Evolutionary conservation across 2,329 filamentous ascomycete species (phyloP).

Genomic region (Remersonia thermophila): DNA sequence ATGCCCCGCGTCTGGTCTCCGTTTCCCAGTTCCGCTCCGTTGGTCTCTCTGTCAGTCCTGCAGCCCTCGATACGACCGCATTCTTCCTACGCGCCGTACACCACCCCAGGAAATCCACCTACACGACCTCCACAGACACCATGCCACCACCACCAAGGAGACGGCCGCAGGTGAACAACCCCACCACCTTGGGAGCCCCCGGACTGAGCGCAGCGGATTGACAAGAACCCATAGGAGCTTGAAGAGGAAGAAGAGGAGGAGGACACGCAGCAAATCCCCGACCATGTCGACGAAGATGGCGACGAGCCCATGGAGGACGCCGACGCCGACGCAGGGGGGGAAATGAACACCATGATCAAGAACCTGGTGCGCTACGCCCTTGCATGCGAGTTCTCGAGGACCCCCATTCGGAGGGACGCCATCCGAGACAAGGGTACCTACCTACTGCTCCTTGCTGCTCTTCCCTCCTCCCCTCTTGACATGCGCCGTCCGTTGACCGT

Average conservation of each 20-base stretch:
- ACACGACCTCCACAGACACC: no score
- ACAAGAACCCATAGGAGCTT: not conserved
- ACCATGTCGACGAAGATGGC: conserved; percentile 20
- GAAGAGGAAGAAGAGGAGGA: conserved; percentile 14
- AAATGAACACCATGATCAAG: conserved; percentile 43
- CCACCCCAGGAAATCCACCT: no score
- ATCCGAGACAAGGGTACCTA: conserved; percentile 50
- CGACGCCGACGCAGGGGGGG: not conserved
- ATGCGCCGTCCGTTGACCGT: no score
- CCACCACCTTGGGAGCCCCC: no score
- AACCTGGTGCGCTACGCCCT: conserved; percentile 58
- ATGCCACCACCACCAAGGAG: conserved; percentile 13
- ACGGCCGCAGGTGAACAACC: conserved; percentile 9
- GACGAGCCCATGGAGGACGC: conserved; percentile 24
- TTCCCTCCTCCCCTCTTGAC: no score
- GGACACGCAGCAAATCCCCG: conserved; percentile 9
- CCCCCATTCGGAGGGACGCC: conserved; percentile 46
- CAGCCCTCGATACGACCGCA: no score
- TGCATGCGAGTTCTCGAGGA: conserved; percentile 52
- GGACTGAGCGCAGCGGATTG: not conserved
- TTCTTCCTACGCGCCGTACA: no score
- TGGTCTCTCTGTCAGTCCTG: no score
- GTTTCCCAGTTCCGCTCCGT: no score
- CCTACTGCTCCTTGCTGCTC: not conserved
- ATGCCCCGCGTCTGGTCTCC: not conserved